Conservation (phyloP, 2,329 filamentous ascomycete species). For the Ophioceras dolichostomum region DNA sequence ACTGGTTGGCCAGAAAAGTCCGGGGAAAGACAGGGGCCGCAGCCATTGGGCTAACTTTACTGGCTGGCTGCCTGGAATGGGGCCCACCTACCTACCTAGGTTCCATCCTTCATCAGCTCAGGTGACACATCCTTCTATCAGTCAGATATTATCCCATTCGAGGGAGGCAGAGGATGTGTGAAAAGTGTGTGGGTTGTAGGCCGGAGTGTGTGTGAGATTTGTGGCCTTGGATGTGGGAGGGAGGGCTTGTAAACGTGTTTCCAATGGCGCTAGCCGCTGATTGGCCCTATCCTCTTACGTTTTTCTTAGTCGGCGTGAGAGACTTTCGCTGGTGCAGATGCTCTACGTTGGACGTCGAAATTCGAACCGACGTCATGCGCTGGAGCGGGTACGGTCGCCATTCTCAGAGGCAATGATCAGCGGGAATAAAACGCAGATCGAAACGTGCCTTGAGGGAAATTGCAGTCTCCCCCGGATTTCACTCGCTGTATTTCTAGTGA, state of each 20-base stretch:
- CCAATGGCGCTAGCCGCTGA: not conserved
- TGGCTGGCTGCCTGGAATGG: not conserved
- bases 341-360: too few species aligned
- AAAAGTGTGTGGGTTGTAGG: not conserved
- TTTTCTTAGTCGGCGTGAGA: not conserved
- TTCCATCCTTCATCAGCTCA: too few species aligned
- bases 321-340: too few species aligned
- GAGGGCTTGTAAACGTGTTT: too few species aligned
- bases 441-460: not conserved
- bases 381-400: not conserved
- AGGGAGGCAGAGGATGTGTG: not conserved
- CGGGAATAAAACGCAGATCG: not conserved
- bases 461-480: not conserved
- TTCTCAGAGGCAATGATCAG: not conserved
- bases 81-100: not conserved
- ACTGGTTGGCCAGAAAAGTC: not conserved
- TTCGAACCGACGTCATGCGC: too few species aligned
- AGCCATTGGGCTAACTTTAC: too few species aligned
- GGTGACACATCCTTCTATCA: too few species aligned
- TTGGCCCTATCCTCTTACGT: not conserved
- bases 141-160: not conserved
- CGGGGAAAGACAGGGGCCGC: not conserved
- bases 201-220: not conserved
- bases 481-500: not conserved
- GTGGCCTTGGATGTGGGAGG: not conserved